Base-by-base conservation (phyloP, 257 asterid genomes). In the Scutellaria baicalensis region DNA sequence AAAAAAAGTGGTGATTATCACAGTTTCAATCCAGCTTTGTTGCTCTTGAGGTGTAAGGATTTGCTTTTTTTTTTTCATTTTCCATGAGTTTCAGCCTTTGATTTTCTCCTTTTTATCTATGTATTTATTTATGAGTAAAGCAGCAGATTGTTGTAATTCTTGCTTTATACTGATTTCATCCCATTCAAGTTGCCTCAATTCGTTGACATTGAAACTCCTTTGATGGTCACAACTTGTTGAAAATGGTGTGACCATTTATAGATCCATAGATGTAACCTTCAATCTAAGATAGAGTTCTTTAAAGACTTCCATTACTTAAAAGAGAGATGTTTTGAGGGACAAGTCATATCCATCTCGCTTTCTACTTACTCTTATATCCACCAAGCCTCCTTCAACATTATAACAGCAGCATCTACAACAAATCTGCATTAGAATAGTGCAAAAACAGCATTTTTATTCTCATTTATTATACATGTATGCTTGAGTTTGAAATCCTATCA, bases 31-130 rank as follows among this genome's bases (percentile, higher is more conserved):
- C 59, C 56, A 69, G 33, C 77, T 78, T 75, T 79, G 66, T 48
- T 52, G 13, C 60, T 44, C 54, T 20, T 31, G 59, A 45, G 58
- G 75, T 76, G 74, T 59, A 59, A 65, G 72, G 54, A 63, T 49
- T 64, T 70, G 36, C 72, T 40, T 70, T 52, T 38, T 43, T 38
- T 64, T 50, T 44, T 59, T 66, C 68, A 52, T 35, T 44, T 59
- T 56, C 47, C 17, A 33, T 9, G 45, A 38, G n/a, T 42, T 68
- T 73, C 83, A 66, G 83, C 73, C 76, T 71, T 71, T 54, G 59
- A 6, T 60, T 62, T 36, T 21, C 14, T 57, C 66, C 72, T 45
- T 68, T 38, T 55, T 71, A 16, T 51, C 51, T 21, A 17, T 12
- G 50, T 66, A 60, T 59, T 44, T 51, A 35, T 62, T 33, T 33